These are phyloP conservation scores for Raffaelea deltoideospora DNA, from an alignment of 2,329 filamentous ascomycete species.

Conservation along the genomic window DNA sequence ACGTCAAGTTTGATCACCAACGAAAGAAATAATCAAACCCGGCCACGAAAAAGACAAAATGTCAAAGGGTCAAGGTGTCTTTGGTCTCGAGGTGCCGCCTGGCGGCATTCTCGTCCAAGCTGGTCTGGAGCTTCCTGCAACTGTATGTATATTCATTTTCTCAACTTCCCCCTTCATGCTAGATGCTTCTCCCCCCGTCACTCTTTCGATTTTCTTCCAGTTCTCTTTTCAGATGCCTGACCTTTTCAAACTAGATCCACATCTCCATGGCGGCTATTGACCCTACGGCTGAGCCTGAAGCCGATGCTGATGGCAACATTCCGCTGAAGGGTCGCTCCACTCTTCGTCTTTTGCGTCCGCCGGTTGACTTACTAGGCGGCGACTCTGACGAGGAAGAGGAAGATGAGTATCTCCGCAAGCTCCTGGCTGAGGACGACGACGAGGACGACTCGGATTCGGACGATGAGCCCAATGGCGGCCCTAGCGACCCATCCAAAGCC, in stretches of 20 bases:
- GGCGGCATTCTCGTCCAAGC: slow-evolving; percentile 73
- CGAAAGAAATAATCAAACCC: no score
- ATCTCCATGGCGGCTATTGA: slow-evolving; percentile 98
- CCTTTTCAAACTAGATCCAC: no score
- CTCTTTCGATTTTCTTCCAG: neutral
- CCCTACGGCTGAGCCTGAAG: slow-evolving; percentile 60
- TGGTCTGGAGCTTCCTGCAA: slow-evolving; percentile 62
- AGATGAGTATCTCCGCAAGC: slow-evolving; percentile 43
- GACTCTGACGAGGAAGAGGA: slow-evolving; percentile 46
- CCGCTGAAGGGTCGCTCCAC: slow-evolving; percentile 61
- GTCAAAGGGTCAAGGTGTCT: slow-evolving; percentile 31
- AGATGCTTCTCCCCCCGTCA: neutral
- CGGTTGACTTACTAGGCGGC: slow-evolving; percentile 27
- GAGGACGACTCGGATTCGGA: slow-evolving; percentile 41
- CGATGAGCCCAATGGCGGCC: slow-evolving; percentile 71
- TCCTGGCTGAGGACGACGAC: slow-evolving; percentile 33
- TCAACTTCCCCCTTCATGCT: neutral
- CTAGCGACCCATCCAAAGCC: slow-evolving; percentile 80
- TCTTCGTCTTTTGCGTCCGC: slow-evolving; percentile 75
- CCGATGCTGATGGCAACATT: slow-evolving; percentile 45
- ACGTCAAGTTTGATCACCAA: neutral
- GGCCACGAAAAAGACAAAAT: slow-evolving; percentile 4
- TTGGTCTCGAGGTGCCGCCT: slow-evolving; percentile 79
- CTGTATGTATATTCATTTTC: slow-evolving; percentile 42
- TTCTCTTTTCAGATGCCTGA: no score